Conservation (phyloP, 805 yeast genomes). For the Lachancea dasiensis region DNA sequence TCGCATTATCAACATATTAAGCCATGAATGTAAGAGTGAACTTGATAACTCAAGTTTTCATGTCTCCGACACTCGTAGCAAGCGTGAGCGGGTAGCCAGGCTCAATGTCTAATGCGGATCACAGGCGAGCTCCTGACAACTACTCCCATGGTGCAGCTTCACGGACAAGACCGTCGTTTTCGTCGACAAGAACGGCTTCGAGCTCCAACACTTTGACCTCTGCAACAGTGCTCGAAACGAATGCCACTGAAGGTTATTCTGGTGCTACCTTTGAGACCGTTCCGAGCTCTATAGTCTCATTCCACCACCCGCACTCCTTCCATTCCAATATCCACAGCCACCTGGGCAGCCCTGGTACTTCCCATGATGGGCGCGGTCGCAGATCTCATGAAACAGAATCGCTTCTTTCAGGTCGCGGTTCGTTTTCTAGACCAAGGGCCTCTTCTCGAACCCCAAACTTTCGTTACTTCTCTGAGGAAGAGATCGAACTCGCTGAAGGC, state of each 20-base stretch:
- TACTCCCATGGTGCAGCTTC: neutral
- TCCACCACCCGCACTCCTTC: conserved; percentile 63
- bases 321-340: conserved; percentile 25
- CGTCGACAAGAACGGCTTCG: conserved; percentile 32
- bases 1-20: too few relatives aligned
- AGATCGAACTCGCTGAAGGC: conserved; percentile 83
- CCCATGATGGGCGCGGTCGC: conserved; percentile 31
- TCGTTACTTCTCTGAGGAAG: conserved; percentile 76
- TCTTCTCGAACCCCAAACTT: conserved; percentile 45
- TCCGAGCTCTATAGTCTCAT: conserved; percentile 72
- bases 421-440: conserved; percentile 27
- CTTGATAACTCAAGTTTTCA: too few relatives aligned
- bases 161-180: conserved; percentile 23
- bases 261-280: conserved; percentile 73
- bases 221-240: conserved; percentile 42
- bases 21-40: too few relatives aligned
- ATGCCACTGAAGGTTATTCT: conserved; percentile 63
- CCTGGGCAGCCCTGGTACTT: conserved; percentile 15
- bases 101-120: neutral
- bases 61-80: too few relatives aligned
- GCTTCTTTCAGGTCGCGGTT: conserved; percentile 30
- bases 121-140: neutral
- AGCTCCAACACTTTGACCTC: conserved; percentile 29
- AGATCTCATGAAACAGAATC: conserved; percentile 23
- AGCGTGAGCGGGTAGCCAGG: too few relatives aligned